A percentile compares a stretch with the other conserved stretches of the same genome.
phyloP scores from a whole-genome alignment of 2,329 filamentous ascomycete species.

The Diplodia sapinea region DNA sequence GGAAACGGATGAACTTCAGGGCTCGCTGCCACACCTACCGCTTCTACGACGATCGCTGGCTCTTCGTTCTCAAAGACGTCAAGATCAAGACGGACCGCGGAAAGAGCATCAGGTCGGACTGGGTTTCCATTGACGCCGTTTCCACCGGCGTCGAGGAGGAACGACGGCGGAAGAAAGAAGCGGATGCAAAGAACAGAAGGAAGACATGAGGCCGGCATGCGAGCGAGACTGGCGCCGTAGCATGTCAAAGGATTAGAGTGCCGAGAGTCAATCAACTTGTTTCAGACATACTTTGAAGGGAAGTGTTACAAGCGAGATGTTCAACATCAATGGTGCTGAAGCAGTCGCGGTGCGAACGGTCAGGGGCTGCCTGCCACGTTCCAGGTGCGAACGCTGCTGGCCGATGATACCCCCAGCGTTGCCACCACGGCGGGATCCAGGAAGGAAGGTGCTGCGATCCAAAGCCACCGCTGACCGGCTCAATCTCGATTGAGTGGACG shows the following conservation, averaged over 20 bases:
- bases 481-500: constrained; percentile 7
- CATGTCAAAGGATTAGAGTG: background rate
- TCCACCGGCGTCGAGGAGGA: constrained; percentile 13
- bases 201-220: background rate
- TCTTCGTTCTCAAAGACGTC: constrained; percentile 19
- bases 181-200: background rate
- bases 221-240: background rate
- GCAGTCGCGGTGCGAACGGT: too few species aligned
- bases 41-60: constrained; percentile 25
- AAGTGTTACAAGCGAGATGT: background rate
- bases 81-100: constrained; percentile 24
- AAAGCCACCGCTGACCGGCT: background rate
- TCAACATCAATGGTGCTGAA: too few species aligned
- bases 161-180: background rate
- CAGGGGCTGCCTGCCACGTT: too few species aligned
- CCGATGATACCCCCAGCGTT: background rate
- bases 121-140: constrained; percentile 12
- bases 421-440: constrained; percentile 16
- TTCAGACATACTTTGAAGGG: background rate
- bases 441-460: constrained; percentile 2
- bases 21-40: constrained; percentile 26
- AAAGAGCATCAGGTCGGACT: constrained; percentile 10
- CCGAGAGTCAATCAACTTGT: constrained; percentile 9
- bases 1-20: constrained; percentile 26
- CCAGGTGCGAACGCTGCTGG: too few species aligned